Conservation (phyloP, 2,329 filamentous ascomycete species). For the Paraphaeosphaeria sporulosa region DNA sequence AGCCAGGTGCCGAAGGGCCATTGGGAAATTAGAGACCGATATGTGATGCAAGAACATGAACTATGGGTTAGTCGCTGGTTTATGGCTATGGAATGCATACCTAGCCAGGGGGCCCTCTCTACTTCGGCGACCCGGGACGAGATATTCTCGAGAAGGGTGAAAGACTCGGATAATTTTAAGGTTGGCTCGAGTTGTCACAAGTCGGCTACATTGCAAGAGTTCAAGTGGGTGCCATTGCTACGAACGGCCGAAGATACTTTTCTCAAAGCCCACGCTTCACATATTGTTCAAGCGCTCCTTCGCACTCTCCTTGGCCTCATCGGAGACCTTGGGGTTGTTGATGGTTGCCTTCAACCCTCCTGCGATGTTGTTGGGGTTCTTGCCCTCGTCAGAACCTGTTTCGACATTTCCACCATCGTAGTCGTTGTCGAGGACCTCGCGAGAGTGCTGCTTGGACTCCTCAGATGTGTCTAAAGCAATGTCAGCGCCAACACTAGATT, state of each 20-base stretch:
- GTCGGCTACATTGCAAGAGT: background rate
- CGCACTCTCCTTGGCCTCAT: conserved; percentile 64
- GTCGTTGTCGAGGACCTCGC: conserved; percentile 60
- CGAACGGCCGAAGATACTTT: background rate
- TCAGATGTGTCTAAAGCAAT: conserved; percentile 55
- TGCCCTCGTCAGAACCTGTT: conserved; percentile 42
- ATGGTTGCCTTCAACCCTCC: conserved; percentile 51
- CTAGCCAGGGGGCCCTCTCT: no score
- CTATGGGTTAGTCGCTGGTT: no score
- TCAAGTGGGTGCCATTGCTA: background rate
- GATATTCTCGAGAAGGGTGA: background rate
- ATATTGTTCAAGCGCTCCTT: conserved; percentile 60
- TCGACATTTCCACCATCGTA: conserved; percentile 54
- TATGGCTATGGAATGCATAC: no score
- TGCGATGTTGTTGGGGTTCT: conserved; percentile 64
- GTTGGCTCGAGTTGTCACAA: background rate
- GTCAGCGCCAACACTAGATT: background rate
- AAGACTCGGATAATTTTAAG: background rate
- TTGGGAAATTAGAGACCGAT: no score
- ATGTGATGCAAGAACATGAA: no score
- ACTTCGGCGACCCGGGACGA: no score
- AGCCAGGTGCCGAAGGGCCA: background rate
- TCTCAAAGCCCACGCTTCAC: conserved; percentile 18
- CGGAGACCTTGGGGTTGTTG: conserved; percentile 65
- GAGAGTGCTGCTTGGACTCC: conserved; percentile 64